phyloP scores from a whole-genome alignment of 2,329 filamentous ascomycete genomes.

The Elsinoe australis region DNA sequence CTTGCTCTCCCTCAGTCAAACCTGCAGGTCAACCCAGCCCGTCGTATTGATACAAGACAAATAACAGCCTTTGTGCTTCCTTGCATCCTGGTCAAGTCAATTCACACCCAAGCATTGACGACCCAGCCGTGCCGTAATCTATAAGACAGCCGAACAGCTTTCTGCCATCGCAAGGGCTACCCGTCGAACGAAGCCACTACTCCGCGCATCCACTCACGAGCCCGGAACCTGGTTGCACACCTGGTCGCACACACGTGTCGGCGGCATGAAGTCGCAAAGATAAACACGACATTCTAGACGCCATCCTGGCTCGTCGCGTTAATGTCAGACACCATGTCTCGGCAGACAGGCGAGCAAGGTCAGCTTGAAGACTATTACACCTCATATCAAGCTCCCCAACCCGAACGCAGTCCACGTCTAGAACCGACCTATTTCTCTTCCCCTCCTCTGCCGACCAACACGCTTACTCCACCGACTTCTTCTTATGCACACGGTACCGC shows the following conservation, averaged over 20 bases:
- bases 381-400: constrained; percentile 10
- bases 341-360: constrained; percentile 1
- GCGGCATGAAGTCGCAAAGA: not conserved
- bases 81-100: no score
- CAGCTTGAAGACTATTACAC: constrained; percentile 16
- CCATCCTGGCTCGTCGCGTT: constrained; percentile 12
- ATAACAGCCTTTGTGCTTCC: no score
- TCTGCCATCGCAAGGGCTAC: no score
- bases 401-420: constrained; percentile 4
- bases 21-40: no score
- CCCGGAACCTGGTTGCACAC: not conserved
- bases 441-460: not conserved
- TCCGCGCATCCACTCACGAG: not conserved
- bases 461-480: constrained; percentile 3
- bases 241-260: not conserved
- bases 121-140: no score
- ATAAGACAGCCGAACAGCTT: no score
- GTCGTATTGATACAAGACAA: no score
- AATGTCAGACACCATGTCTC: constrained; percentile 17
- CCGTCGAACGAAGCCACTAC: not conserved
- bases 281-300: constrained; percentile 1
- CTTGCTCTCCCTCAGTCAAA: no score
- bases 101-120: no score
- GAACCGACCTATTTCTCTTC: constrained; percentile 1
- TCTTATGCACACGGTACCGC: constrained; percentile 11